Evolutionary conservation across 257 asterid genomes (phyloP), one percentile per base, ranked within the genome.

Genomic region (Solanum bulbocastanum): DNA sequence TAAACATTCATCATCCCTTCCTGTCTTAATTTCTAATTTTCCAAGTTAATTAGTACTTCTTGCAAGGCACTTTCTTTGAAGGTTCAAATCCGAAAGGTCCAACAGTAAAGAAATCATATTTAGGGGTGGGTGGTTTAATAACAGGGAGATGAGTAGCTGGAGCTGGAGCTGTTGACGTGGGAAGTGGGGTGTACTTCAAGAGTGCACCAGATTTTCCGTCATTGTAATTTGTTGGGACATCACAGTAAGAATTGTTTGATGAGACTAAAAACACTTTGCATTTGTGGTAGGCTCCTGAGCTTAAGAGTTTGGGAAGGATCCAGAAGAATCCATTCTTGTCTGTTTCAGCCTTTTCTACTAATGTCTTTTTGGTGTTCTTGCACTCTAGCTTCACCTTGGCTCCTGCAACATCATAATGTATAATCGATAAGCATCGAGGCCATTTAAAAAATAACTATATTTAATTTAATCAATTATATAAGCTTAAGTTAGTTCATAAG

Each of bases 41-140:
- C 27, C 66, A 25, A 40, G 7, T 44, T 44, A 7, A 49, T 27
- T 27, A 52, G 62, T 52, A 79, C 66, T 81, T 46, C 25, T 49
- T 81, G 49, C 98, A 93, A 5, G 90, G 93, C 58, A 89, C 13
- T 42, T 91, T 91, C 93, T 91, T 93, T 5, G 37, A 65, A 0
- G 98, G 86, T 7, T 93, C 95, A 66, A 89, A 95, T 22, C 96
- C 98, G 23, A 95, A 93, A 62, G 98, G 98, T 4, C 96, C 98
- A 1, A 95, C 98, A 5, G 91, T 91, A 90, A 90, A 95, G 89
- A 93, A 91, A 87, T 66, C 88, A 30, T 87, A 91, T 2, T 66
- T 30, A 46, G 88, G 88, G 13, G 79, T 35, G 44, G 88, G 88
- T 8, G 30, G 5, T 58, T 62, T 81, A 52, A 36, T 35, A 30